Conservation (phyloP, 1,284 basidiomycete species). For the Inonotus hispidus region DNA sequence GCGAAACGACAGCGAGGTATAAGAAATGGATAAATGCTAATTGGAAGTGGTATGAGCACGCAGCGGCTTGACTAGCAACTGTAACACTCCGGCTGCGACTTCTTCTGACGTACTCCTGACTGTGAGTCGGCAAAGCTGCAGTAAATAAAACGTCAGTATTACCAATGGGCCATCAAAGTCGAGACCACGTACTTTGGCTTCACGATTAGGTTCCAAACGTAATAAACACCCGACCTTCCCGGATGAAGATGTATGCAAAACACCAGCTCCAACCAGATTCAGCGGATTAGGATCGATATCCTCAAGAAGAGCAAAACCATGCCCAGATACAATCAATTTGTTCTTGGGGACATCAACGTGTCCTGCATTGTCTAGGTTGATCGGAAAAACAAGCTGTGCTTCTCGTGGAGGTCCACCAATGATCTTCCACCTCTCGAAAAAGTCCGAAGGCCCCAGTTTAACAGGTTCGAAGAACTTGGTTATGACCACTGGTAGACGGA, state of each 20-base stretch:
- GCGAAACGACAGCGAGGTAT: background rate
- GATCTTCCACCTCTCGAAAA: slow-evolving; percentile 98
- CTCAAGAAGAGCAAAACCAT: slow-evolving; percentile 71
- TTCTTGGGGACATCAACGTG: slow-evolving; percentile 74
- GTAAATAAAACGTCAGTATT: slow-evolving; percentile 13
- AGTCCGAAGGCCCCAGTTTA: slow-evolving; percentile 75
- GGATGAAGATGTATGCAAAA: slow-evolving; percentile 79
- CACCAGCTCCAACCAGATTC: slow-evolving; percentile 89
- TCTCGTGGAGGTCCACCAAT: slow-evolving; percentile 94
- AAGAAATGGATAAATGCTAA: background rate
- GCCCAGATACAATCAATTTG: slow-evolving; percentile 71
- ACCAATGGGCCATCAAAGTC: background rate
- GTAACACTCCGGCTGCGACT: slow-evolving; percentile 79
- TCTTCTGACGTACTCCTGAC: slow-evolving; percentile 93
- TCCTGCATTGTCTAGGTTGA: slow-evolving; percentile 60
- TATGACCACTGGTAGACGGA: slow-evolving; percentile 83
- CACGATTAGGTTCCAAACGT: slow-evolving; percentile 89
- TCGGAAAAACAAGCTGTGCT: slow-evolving; percentile 83
- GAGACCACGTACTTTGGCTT: slow-evolving; percentile 70
- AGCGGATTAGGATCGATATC: slow-evolving; percentile 83
- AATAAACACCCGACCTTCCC: slow-evolving; percentile 96
- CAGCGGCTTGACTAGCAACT: slow-evolving; percentile 56
- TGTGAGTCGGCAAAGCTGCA: slow-evolving; percentile 89
- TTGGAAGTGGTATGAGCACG: background rate
- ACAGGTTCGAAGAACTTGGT: slow-evolving; percentile 95